phyloP scores from a whole-genome alignment of 2,329 filamentous ascomycete genomes.

The Botryosphaeria agaves region DNA sequence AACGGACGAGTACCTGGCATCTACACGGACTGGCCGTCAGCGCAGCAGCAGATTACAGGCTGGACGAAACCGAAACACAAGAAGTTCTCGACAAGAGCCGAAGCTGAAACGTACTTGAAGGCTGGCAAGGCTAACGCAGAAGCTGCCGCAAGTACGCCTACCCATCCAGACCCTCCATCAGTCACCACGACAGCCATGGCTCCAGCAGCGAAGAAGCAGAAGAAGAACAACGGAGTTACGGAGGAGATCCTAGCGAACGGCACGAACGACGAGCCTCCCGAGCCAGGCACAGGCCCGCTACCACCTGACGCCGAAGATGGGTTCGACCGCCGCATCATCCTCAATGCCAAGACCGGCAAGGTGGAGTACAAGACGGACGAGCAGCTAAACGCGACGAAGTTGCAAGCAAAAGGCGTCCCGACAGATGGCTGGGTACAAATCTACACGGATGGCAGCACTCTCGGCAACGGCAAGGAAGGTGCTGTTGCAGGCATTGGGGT shows the following conservation, averaged over 20 bases:
- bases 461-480: slow-evolving; percentile 37
- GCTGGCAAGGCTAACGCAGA: slow-evolving; percentile 19
- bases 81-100: slow-evolving; percentile 32
- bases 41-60: slow-evolving; percentile 55
- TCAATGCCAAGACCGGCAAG: slow-evolving; percentile 35
- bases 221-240: slow-evolving; percentile 8
- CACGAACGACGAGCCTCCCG: slow-evolving; percentile 18
- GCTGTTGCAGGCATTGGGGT: slow-evolving; percentile 46
- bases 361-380: slow-evolving; percentile 37
- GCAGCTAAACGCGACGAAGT: slow-evolving; percentile 29
- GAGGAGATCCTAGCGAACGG: slow-evolving; percentile 3
- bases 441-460: slow-evolving; percentile 45
- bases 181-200: too few species aligned
- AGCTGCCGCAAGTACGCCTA: slow-evolving; percentile 7
- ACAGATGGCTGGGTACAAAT: slow-evolving; percentile 36
- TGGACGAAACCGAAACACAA: slow-evolving; percentile 46
- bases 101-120: slow-evolving; percentile 64
- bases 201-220: slow-evolving; percentile 19
- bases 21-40: slow-evolving; percentile 51
- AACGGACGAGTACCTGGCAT: slow-evolving; percentile 41
- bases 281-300: slow-evolving; percentile 37
- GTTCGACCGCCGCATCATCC: slow-evolving; percentile 39
- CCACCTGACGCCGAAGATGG: slow-evolving; percentile 39
- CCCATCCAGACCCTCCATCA: too few species aligned
- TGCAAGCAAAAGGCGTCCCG: slow-evolving; percentile 23